Percentiles rank a stretch among this genome's conserved stretches.
phyloP scores from a whole-genome alignment of 257 asterid species.

The Ilex asprella region DNA sequence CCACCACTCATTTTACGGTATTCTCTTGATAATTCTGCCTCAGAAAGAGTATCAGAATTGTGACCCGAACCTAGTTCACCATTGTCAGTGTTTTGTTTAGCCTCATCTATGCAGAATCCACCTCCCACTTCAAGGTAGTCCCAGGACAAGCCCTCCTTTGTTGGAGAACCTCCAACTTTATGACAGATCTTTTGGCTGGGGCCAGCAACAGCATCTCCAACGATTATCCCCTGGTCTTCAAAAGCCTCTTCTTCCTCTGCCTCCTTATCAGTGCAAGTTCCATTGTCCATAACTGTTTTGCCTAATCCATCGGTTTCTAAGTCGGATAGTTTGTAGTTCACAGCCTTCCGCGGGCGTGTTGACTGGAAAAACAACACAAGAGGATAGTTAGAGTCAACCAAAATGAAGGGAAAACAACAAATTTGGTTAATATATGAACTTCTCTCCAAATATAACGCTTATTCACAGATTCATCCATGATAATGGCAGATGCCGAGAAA shows the following conservation, averaged over 20 bases:
- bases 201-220: constrained; percentile 10
- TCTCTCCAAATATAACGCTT: background rate
- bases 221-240: constrained; percentile 13
- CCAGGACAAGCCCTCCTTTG: background rate
- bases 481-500: background rate
- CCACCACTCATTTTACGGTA: constrained; percentile 80
- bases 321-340: constrained; percentile 40
- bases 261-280: constrained; percentile 14
- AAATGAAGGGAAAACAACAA: background rate
- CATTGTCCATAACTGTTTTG: constrained; percentile 19
- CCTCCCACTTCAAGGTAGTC: constrained; percentile 11
- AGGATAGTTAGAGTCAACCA: background rate
- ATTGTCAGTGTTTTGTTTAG: constrained; percentile 11
- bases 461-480: background rate
- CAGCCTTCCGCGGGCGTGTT: constrained; percentile 47
- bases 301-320: constrained; percentile 23
- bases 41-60: constrained; percentile 20
- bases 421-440: background rate
- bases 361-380: constrained; percentile 45
- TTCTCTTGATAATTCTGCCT: constrained; percentile 28
- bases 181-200: constrained; percentile 10
- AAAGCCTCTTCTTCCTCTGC: constrained; percentile 16
- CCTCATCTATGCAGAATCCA: constrained; percentile 17
- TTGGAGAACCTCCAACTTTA: constrained; percentile 3
- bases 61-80: constrained; percentile 9